A percentile compares a stretch with the other conserved stretches of the same genome.
These are phyloP conservation scores for Sporothrix phasma DNA, from an alignment of 2,329 filamentous ascomycete genomes.

Conservation along the genomic window DNA sequence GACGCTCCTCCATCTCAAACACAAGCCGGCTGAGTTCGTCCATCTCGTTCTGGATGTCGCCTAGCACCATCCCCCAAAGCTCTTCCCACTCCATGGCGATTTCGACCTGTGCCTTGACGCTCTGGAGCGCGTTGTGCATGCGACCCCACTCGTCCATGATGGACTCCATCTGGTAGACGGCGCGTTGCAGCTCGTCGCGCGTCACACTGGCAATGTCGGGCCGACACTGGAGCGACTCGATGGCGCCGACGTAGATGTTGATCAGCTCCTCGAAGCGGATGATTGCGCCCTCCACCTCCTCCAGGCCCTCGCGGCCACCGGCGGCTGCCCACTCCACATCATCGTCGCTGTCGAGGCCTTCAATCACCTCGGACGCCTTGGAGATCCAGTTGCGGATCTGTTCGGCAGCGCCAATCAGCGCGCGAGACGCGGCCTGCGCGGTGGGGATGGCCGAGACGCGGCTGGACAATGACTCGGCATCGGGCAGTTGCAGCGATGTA, in stretches of 20 bases:
- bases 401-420: conserved; percentile 76
- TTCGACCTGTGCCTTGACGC: conserved; percentile 82
- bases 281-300: conserved; percentile 65
- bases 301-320: conserved; percentile 71
- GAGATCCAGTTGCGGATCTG: conserved; percentile 91
- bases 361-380: conserved; percentile 82
- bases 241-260: conserved; percentile 86
- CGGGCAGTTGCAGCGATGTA: conserved; percentile 79
- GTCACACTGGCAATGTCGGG: conserved; percentile 64
- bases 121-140: conserved; percentile 67
- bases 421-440: conserved; percentile 71
- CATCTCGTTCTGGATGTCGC: conserved; percentile 82
- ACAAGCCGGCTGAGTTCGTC: conserved; percentile 54
- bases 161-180: conserved; percentile 81
- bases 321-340: conserved; percentile 95
- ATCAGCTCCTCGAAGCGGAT: conserved; percentile 78
- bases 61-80: conserved; percentile 85
- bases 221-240: conserved; percentile 77
- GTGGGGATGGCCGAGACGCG: conserved; percentile 79
- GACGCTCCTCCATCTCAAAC: conserved; percentile 95
- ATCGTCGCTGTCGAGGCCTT: conserved; percentile 84
- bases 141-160: conserved; percentile 77
- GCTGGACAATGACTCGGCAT: conserved; percentile 71
- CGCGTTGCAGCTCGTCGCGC: conserved; percentile 57
- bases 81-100: conserved; percentile 99